Base-by-base conservation (phyloP, 2,329 filamentous ascomycete species). In the Fusarium decemcellulare region DNA sequence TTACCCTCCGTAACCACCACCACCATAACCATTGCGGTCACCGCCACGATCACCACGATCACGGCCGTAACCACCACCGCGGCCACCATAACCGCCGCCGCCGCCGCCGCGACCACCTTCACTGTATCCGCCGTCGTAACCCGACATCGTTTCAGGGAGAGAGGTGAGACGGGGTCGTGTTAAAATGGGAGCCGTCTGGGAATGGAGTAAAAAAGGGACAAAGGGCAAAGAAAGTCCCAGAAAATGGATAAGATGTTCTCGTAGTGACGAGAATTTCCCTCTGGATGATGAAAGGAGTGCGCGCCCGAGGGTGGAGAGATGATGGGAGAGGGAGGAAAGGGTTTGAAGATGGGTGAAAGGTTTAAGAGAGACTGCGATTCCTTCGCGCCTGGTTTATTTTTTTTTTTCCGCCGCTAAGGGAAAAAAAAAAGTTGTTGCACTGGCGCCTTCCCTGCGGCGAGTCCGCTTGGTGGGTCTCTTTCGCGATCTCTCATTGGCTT, bases 1-100 rank as follows among this genome's bases (percentile, higher is more conserved):
- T 81, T 72, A 82, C 80, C 80, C 80, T 66, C 79, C 79, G 51
- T 72, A 75, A 65, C 76, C 74, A 68, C 76, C 78, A 56, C 79
- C 79, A 62, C 80, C 82, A 43, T 76, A 78, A 60, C 79, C 80
- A 68, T 80, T 81, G 69, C 79, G 77, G 63, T 81, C 80, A 80
- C 86, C 23, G 23, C 23, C 85, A 39, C 85, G 85, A 75, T 80
- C 79, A 57, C 76, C 72, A 59, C 80, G 75, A 77, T 84, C 78
- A 81, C 84, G 81, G 72, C 80, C 76, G 67, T 81, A 82, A 72
- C 81, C 76, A 62, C 76, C 75, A 42, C 74, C 72, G 43, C 78
- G 75, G 53, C 76, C 71, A 61, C 77, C 79, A 59, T 73, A 68
- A 60, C 76, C 73, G 52, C 76, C 74, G 56, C 78, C 73, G 56